These are phyloP conservation scores for Mycena latifolia DNA, from an alignment of 768 basidiomycete genomes.

Conservation along the genomic window DNA sequence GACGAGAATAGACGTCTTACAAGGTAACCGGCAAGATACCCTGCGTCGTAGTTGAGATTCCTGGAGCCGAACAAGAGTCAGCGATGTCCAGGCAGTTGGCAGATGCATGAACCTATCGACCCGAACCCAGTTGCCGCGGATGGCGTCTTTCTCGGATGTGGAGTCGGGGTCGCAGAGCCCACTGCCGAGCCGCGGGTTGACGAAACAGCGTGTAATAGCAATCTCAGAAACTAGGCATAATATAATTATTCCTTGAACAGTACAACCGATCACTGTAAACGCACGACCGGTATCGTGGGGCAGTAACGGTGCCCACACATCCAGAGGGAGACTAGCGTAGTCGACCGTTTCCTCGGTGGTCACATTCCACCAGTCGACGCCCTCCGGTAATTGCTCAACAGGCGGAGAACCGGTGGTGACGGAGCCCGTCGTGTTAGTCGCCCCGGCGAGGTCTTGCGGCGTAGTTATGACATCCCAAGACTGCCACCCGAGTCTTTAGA, in stretches of 20 bases:
- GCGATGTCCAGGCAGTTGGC: constrained; percentile 63
- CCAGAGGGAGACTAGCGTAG: constrained; percentile 80
- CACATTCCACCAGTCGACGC: constrained; percentile 81
- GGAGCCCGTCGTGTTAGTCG: constrained; percentile 32
- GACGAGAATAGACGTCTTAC: neutral
- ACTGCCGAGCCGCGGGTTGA: constrained; percentile 67
- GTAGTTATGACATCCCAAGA: constrained; percentile 78
- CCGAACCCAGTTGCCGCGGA: constrained; percentile 90
- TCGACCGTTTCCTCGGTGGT: constrained; percentile 61
- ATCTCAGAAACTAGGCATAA: constrained; percentile 81
- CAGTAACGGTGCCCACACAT: constrained; percentile 82
- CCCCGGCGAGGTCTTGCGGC: constrained; percentile 26
- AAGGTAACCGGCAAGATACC: constrained; percentile 31
- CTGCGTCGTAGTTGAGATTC: constrained; percentile 35
- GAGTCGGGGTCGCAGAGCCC: constrained; percentile 78
- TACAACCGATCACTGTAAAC: constrained; percentile 41
- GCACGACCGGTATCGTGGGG: constrained; percentile 82
- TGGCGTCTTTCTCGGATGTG: constrained; percentile 78
- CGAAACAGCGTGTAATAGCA: constrained; percentile 72
- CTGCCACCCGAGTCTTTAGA: constrained; percentile 89
- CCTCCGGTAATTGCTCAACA: constrained; percentile 39
- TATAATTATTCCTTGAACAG: constrained; percentile 5
- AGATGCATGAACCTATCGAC: constrained; percentile 69
- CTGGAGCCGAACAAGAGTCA: neutral
- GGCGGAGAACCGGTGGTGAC: constrained; percentile 24